A percentile compares a stretch with the other conserved stretches of the same genome.
These are phyloP conservation scores for Deakozyma indianensis DNA, from an alignment of 805 yeast genomes.

Conservation along the genomic window DNA sequence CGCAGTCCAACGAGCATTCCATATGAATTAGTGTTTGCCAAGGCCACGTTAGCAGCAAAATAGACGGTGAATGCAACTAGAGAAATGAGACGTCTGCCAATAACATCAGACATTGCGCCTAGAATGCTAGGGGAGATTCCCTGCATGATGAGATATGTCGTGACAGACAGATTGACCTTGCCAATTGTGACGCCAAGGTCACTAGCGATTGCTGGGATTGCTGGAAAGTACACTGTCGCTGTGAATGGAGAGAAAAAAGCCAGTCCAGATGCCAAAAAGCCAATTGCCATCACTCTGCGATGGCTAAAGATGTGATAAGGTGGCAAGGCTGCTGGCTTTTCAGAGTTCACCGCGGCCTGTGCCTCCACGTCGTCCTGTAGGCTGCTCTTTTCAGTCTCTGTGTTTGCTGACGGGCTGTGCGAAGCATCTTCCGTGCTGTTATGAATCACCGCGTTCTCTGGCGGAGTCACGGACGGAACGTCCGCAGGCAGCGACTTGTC, in stretches of 20 bases:
- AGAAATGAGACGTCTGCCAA: conserved; percentile 61
- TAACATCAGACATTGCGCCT: conserved; percentile 52
- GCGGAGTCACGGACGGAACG: too few relatives aligned
- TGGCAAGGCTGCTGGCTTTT: too few relatives aligned
- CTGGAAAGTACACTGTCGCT: neutral
- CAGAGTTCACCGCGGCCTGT: too few relatives aligned
- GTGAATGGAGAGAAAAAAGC: neutral
- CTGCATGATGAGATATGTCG: conserved; percentile 62
- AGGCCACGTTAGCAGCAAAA: conserved; percentile 47
- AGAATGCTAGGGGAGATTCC: conserved; percentile 64
- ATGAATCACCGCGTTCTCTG: too few relatives aligned
- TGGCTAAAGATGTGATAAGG: neutral
- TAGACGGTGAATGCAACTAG: conserved; percentile 40
- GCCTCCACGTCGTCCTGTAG: too few relatives aligned
- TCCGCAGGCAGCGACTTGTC: too few relatives aligned
- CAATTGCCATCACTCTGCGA: neutral
- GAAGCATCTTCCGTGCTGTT: too few relatives aligned
- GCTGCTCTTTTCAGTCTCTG: too few relatives aligned
- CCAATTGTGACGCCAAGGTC: conserved; percentile 26
- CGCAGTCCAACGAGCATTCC: conserved; percentile 50
- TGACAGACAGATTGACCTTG: conserved; percentile 54
- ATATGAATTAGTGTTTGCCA: conserved; percentile 44
- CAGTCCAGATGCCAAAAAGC: neutral
- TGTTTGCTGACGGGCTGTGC: too few relatives aligned
- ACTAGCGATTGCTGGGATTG: neutral